Evolutionary conservation across 2,329 filamentous ascomycete species (phyloP).

Genomic region (Calycina herbarum): DNA sequence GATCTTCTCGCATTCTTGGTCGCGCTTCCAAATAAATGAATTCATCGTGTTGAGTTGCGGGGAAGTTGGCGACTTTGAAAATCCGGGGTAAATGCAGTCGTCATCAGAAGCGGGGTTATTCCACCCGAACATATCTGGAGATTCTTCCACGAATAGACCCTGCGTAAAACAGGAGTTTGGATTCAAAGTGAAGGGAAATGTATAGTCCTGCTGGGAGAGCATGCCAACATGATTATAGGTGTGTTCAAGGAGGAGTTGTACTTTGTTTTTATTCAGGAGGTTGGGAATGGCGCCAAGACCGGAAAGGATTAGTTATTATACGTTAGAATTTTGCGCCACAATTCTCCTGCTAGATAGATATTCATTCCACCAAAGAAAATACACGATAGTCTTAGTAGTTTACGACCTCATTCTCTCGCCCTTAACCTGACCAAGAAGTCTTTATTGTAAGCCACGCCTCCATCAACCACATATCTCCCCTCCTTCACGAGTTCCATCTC

Average conservation of each 20-base stretch:
- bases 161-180: no score
- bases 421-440: neutral
- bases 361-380: no score
- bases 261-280: no score
- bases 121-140: neutral
- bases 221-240: no score
- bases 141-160: neutral
- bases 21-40: neutral
- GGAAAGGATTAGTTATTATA: no score
- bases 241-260: no score
- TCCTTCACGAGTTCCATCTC: neutral
- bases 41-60: neutral
- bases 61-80: neutral
- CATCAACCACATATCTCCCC: neutral
- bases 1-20: neutral
- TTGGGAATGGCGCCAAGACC: no score
- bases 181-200: no score
- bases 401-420: neutral
- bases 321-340: no score
- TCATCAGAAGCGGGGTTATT: neutral
- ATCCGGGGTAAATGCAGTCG: neutral
- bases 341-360: no score
- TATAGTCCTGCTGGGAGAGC: no score
- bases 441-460: neutral
- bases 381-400: no score